Base-by-base conservation (phyloP, 2,329 filamentous ascomycete species). In the Cercospora zeina region DNA sequence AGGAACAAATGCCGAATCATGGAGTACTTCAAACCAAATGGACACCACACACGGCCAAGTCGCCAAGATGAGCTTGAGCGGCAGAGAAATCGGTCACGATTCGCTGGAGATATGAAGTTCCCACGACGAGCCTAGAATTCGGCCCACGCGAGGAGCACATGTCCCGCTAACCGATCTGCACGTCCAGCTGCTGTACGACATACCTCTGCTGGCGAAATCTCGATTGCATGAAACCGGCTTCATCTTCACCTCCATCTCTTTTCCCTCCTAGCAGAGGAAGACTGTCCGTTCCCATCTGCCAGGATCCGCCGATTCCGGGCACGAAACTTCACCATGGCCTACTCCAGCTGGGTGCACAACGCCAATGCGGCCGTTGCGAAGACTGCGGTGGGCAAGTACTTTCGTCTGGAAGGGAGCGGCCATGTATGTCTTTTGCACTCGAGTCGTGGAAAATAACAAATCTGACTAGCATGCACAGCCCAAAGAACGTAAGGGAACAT, bases 401-500 rank as follows among this genome's bases (percentile, higher is more conserved):
- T 96, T 78, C 85, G 86, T 68, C 85, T 96, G 42, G 90, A 96
- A 65, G 89, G 89, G 67, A 91, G 85, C 39, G 90, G 90, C 70
- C 89, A 93, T 83, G 89, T 90, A 39, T 42, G 30, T 55, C 16
- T 33, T 27, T 31, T 19, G 16, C 42, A n/a, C 31, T 8, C 2
- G 36, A 31, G 10, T 27, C 24, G 16, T 30, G 21, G 16, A 34
- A 4, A 10, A 53, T 56, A 21, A 59, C 55, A 50, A n/a, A 30
- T 47, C 64, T 71, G 59, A 71, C 65, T 39, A 4, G 16, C 50
- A 45, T 49, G 24, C 34, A 63, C 63, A 90, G 87, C 84, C 82
- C 67, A 84, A 81, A 69, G 87, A 90, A 75, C 86, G 90, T 58
- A 88, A 90, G 73, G 87, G 87, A 21, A 88, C 90, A 33, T 82